These are phyloP conservation scores for Periconia sp. DNA, from an alignment of 2,329 filamentous ascomycete genomes.

Conservation along the genomic window DNA sequence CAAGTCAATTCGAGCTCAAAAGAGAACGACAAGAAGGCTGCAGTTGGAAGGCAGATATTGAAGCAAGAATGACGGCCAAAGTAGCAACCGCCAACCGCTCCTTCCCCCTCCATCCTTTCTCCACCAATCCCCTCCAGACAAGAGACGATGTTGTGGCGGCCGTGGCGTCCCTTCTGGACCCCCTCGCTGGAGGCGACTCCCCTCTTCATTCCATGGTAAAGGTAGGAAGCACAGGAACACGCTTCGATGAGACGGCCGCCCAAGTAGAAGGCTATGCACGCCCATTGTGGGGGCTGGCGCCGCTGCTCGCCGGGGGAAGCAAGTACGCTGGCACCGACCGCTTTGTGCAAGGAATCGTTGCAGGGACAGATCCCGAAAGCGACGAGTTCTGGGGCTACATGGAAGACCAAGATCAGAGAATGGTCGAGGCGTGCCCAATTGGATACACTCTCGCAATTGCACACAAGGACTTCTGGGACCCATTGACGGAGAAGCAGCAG, in stretches of 20 bases:
- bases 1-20: too few species aligned
- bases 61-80: slow-evolving; percentile 36
- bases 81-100: slow-evolving; percentile 50
- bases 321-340: slow-evolving; percentile 67
- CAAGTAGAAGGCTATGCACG: slow-evolving; percentile 79
- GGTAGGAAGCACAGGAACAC: slow-evolving; percentile 73
- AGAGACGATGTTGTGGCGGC: slow-evolving; percentile 51
- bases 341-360: slow-evolving; percentile 73
- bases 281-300: slow-evolving; percentile 76
- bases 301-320: slow-evolving; percentile 71
- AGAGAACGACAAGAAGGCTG: slow-evolving; percentile 3
- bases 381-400: slow-evolving; percentile 80
- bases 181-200: slow-evolving; percentile 75
- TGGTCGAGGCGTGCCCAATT: slow-evolving; percentile 85
- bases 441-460: slow-evolving; percentile 77
- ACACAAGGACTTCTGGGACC: slow-evolving; percentile 68
- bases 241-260: slow-evolving; percentile 78
- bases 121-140: slow-evolving; percentile 48
- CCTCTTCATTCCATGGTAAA: slow-evolving; percentile 68
- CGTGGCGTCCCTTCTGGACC: slow-evolving; percentile 66
- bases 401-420: slow-evolving; percentile 77
- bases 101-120: slow-evolving; percentile 50
- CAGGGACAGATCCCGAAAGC: slow-evolving; percentile 72
- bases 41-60: too few species aligned
- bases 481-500: slow-evolving; percentile 66